These are phyloP conservation scores for Hymenoscyphus fraxineus DNA, from an alignment of 2,329 filamentous ascomycete genomes.

Conservation along the genomic window DNA sequence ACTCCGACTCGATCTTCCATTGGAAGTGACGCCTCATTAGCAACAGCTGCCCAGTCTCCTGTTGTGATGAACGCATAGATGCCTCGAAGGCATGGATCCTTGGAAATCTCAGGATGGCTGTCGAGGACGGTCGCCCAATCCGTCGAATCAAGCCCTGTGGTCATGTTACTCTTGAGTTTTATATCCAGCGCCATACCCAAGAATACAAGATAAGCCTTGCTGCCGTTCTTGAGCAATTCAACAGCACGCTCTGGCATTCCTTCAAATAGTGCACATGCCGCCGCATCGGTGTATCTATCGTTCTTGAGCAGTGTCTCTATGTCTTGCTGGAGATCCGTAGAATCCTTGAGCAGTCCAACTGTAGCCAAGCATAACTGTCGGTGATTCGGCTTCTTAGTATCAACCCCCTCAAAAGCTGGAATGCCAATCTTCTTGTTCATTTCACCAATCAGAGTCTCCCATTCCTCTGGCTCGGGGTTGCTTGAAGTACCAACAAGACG, in stretches of 20 bases:
- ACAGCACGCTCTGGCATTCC: constrained; percentile 67
- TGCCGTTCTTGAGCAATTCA: constrained; percentile 64
- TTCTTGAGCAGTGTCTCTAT: constrained; percentile 44
- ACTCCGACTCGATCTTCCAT: constrained; percentile 72
- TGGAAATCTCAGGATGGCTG: constrained; percentile 44
- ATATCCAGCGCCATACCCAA: constrained; percentile 64
- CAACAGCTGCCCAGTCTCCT: constrained; percentile 71
- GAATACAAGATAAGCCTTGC: constrained; percentile 61
- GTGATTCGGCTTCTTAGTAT: constrained; percentile 64
- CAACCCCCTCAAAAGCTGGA: constrained; percentile 59
- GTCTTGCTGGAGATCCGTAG: constrained; percentile 43
- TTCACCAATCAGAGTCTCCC: constrained; percentile 59
- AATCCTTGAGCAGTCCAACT: constrained; percentile 65
- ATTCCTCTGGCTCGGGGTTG: constrained; percentile 45
- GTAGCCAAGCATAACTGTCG: constrained; percentile 72
- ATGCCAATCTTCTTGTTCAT: constrained; percentile 61
- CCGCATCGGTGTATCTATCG: constrained; percentile 66
- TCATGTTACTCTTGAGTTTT: constrained; percentile 48
- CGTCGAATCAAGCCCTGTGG: constrained; percentile 30
- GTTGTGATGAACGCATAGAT: constrained; percentile 75
- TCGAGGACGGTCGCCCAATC: constrained; percentile 32
- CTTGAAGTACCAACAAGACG: constrained; percentile 46
- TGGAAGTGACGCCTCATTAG: constrained; percentile 68
- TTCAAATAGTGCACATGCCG: constrained; percentile 71
- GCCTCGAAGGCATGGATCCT: constrained; percentile 75